phyloP scores from a whole-genome alignment of 176 grass and related monocot genomes.

The Puya raimondii region DNA sequence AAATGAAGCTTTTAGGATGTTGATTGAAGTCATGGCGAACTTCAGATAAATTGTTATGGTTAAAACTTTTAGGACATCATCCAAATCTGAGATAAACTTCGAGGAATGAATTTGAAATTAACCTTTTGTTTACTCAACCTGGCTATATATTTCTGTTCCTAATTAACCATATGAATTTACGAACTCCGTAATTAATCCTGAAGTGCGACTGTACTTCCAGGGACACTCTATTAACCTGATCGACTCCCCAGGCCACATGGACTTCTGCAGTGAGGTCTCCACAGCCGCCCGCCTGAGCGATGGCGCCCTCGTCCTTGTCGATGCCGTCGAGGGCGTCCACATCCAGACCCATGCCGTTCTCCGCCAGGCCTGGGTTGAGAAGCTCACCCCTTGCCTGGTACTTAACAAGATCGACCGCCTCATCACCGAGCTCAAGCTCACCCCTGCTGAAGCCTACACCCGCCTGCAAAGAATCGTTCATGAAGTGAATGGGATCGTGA shows the following conservation, averaged over 20 bases:
- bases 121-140: too few relatives aligned
- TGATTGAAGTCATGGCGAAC: too few relatives aligned
- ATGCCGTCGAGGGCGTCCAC: conserved; percentile 79
- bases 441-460: conserved; percentile 63
- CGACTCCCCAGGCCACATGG: conserved; percentile 89
- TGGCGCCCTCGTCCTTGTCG: conserved; percentile 63
- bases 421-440: conserved; percentile 67
- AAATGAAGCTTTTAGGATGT: too few relatives aligned
- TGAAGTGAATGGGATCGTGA: conserved; percentile 67
- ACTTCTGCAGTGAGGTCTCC: conserved; percentile 95
- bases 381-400: conserved; percentile 73
- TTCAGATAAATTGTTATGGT: too few relatives aligned
- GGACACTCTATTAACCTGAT: conserved; percentile 71
- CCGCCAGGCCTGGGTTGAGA: conserved; percentile 79
- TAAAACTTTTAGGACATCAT: too few relatives aligned
- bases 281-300: conserved; percentile 70
- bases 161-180: too few relatives aligned
- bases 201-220: too few relatives aligned
- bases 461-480: conserved; percentile 57
- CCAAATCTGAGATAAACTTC: too few relatives aligned
- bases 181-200: too few relatives aligned
- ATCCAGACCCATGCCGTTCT: conserved; percentile 83
- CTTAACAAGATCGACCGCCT: conserved; percentile 94
- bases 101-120: too few relatives aligned
- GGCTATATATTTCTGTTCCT: too few relatives aligned